Evolutionary conservation across 495 filamentous ascomycete species (phyloP).

Genomic region (Pseudomonodictys pantanalensis): DNA sequence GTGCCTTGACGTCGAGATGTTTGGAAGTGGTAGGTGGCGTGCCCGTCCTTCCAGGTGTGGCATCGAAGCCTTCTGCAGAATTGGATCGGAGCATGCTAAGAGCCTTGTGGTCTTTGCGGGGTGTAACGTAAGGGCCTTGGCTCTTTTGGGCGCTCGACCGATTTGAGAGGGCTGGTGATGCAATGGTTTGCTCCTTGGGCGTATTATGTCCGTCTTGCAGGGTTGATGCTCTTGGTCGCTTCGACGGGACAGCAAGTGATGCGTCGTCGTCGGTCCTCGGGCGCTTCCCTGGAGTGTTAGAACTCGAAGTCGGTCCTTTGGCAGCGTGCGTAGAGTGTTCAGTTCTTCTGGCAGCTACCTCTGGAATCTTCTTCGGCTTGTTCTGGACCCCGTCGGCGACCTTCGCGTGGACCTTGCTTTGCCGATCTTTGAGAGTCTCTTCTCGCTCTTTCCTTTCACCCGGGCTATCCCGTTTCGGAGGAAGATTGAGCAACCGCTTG

Average conservation of each 20-base stretch:
- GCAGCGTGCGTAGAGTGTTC: not conserved
- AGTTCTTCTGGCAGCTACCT: constrained; percentile 5
- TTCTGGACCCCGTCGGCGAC: not conserved
- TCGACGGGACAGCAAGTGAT: constrained; percentile 10
- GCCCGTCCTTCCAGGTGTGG: constrained; percentile 25
- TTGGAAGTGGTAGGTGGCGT: constrained; percentile 20
- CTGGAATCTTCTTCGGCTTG: constrained; percentile 15
- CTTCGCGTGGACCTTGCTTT: constrained; percentile 8
- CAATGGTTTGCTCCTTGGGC: constrained; percentile 16
- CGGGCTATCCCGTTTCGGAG: not conserved
- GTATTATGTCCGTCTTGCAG: constrained; percentile 22
- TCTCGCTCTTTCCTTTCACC: constrained; percentile 27
- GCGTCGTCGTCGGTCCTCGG: constrained; percentile 25
- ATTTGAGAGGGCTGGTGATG: constrained; percentile 32
- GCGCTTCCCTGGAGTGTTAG: constrained; percentile 26
- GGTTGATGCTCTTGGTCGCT: constrained; percentile 22
- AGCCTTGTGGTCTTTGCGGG: constrained; percentile 28
- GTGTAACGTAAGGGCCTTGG: constrained; percentile 17
- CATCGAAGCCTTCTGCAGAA: constrained; percentile 23
- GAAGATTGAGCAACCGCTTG: constrained; percentile 22
- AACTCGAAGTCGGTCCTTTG: not conserved
- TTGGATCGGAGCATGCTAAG: constrained; percentile 25
- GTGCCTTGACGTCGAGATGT: constrained; percentile 13
- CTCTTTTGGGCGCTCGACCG: constrained; percentile 32
- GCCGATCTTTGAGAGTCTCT: constrained; percentile 8